Percentiles rank a stretch among this genome's conserved stretches.
Evolutionary conservation across 1,284 basidiomycete species (phyloP).

Genomic region (Naganishia liquefaciens): DNA sequence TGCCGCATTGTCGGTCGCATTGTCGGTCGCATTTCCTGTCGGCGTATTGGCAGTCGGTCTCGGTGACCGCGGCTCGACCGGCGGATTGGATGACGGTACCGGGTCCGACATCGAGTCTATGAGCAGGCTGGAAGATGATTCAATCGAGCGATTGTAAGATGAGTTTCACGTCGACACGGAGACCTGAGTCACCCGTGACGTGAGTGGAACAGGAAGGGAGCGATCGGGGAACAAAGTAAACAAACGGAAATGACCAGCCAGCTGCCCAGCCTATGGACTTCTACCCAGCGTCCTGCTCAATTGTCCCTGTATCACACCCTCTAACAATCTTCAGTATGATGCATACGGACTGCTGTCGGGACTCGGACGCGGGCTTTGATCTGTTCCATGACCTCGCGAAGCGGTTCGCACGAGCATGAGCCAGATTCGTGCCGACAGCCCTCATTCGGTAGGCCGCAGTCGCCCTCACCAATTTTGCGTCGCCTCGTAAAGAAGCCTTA

Average conservation of each 20-base stretch:
- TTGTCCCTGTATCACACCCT: too few species aligned
- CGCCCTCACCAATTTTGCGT: too few species aligned
- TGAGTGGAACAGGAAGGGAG: background rate
- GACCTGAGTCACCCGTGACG: constrained; percentile 12
- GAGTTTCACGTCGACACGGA: background rate
- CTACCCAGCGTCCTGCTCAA: too few species aligned
- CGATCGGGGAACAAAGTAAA: constrained; percentile 13
- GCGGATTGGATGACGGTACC: background rate
- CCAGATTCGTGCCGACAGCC: too few species aligned
- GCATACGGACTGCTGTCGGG: too few species aligned
- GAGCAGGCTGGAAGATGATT: background rate
- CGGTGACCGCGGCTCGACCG: constrained; percentile 14
- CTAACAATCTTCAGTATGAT: too few species aligned
- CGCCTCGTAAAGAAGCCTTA: too few species aligned
- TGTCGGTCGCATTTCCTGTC: background rate
- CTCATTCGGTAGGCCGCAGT: too few species aligned
- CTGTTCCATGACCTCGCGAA: too few species aligned
- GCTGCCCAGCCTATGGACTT: too few species aligned
- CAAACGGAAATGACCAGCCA: background rate
- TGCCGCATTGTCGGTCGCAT: constrained; percentile 11
- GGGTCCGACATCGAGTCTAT: constrained; percentile 11
- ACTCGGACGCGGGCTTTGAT: too few species aligned
- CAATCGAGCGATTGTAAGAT: background rate
- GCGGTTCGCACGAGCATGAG: too few species aligned
- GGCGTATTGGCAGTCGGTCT: background rate